Evolutionary conservation across 2,329 filamentous ascomycete species (phyloP).

Genomic region (Fusarium begoniae): DNA sequence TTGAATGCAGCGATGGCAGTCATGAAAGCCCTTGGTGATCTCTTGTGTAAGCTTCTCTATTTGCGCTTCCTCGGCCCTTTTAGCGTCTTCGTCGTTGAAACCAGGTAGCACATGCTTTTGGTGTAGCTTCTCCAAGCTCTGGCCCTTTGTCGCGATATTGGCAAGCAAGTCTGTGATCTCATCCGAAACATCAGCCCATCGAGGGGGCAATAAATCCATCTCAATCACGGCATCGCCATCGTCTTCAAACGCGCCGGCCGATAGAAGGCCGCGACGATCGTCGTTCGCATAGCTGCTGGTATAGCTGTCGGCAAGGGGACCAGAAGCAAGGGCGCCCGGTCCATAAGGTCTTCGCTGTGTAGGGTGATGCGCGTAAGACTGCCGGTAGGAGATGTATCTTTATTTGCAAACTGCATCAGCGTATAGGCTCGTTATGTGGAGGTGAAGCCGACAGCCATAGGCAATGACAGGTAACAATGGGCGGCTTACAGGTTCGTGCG

Average conservation of each 20-base stretch:
- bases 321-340: slow-evolving; percentile 56
- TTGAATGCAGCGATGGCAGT: slow-evolving; percentile 89
- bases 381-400: slow-evolving; percentile 96
- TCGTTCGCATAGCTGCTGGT: slow-evolving; percentile 60
- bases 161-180: slow-evolving; percentile 86
- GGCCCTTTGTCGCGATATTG: slow-evolving; percentile 83
- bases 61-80: slow-evolving; percentile 84
- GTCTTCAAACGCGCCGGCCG: slow-evolving; percentile 78
- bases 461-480: slow-evolving; percentile 15
- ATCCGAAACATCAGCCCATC: slow-evolving; percentile 95
- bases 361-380: slow-evolving; percentile 96
- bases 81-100: slow-evolving; percentile 94
- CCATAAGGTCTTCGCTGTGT: slow-evolving; percentile 81
- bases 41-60: slow-evolving; percentile 92
- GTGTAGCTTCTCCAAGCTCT: slow-evolving; percentile 88
- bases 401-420: slow-evolving; percentile 49
- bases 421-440: neutral
- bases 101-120: slow-evolving; percentile 97
- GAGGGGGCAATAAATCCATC: slow-evolving; percentile 94
- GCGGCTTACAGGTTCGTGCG: slow-evolving; percentile 88
- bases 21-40: slow-evolving; percentile 88
- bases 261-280: slow-evolving; percentile 81
- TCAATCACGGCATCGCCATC: slow-evolving; percentile 96
- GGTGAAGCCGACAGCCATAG: neutral
- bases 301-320: slow-evolving; percentile 68